Conservation (phyloP, 257 asterid species). For the Solanum pennellii region DNA sequence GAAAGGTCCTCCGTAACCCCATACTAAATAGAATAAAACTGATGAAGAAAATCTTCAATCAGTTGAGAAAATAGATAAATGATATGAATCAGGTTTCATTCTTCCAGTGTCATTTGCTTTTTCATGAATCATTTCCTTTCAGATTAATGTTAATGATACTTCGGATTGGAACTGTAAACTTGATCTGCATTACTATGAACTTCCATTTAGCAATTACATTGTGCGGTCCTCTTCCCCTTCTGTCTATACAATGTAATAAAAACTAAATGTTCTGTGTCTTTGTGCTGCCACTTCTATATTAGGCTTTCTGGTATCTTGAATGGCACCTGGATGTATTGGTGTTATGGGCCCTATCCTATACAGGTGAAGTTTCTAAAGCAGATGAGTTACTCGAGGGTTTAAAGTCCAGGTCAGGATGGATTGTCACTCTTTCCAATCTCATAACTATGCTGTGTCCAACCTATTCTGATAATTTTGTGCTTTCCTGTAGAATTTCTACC, state of each 20-base stretch:
- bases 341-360: slow-evolving; percentile 55
- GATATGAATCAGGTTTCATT: background rate
- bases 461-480: background rate
- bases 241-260: background rate
- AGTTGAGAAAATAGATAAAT: background rate
- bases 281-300: slow-evolving; percentile 3
- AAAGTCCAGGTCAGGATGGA: slow-evolving; percentile 42
- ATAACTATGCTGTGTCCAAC: background rate
- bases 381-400: slow-evolving; percentile 64
- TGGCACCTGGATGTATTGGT: slow-evolving; percentile 92
- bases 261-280: background rate
- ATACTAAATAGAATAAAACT: background rate
- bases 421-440: background rate
- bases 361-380: slow-evolving; percentile 43
- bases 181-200: background rate
- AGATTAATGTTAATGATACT: background rate
- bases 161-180: background rate
- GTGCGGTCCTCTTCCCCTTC: background rate
- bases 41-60: background rate
- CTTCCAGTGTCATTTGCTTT: background rate
- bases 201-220: background rate
- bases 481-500: slow-evolving; percentile 38
- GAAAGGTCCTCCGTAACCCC: background rate
- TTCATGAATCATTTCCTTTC: background rate
- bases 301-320: slow-evolving; percentile 81